phyloP scores from a whole-genome alignment of 2,329 filamentous ascomycete genomes.

The Neonectria punicea region DNA sequence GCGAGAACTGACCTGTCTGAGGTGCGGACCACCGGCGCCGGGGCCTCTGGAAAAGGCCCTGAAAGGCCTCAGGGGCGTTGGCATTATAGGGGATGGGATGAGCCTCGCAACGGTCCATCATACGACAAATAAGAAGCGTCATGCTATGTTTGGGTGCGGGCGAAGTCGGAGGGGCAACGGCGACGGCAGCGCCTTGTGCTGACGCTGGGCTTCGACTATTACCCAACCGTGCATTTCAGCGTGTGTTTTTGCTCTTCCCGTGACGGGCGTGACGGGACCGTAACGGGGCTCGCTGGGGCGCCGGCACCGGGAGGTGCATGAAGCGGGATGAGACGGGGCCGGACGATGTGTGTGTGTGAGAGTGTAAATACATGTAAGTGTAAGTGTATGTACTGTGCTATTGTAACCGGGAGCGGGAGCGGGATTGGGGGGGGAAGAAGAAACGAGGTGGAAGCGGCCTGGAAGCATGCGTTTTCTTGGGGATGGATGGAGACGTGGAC shows the following conservation, averaged over 20 bases:
- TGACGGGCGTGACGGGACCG: slow-evolving; percentile 33
- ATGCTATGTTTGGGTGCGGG: slow-evolving; percentile 35
- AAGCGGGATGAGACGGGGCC: slow-evolving; percentile 29
- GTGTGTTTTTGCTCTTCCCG: slow-evolving; percentile 34
- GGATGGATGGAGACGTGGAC: slow-evolving; percentile 17
- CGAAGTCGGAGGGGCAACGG: slow-evolving; percentile 34
- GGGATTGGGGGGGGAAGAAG: background rate
- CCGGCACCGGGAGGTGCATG: slow-evolving; percentile 33
- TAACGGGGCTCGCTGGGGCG: slow-evolving; percentile 31
- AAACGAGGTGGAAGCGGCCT: slow-evolving; percentile 33
- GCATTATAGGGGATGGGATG: slow-evolving; percentile 16
- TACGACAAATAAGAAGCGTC: slow-evolving; percentile 38
- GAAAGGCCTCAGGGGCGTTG: slow-evolving; percentile 24
- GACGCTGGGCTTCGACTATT: slow-evolving; percentile 33
- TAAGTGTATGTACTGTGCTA: background rate
- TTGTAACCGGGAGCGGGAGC: background rate
- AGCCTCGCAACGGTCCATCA: slow-evolving; percentile 33
- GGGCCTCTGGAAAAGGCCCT: slow-evolving; percentile 18
- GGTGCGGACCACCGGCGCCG: slow-evolving; percentile 21
- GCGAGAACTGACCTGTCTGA: background rate
- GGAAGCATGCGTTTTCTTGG: slow-evolving; percentile 32
- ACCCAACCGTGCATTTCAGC: slow-evolving; percentile 36
- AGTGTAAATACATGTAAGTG: background rate
- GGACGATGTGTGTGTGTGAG: slow-evolving; percentile 14
- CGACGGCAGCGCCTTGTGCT: slow-evolving; percentile 25